phyloP scores from a whole-genome alignment of 371 early-diverging fungal genomes.

The Scutellospora calospora region DNA sequence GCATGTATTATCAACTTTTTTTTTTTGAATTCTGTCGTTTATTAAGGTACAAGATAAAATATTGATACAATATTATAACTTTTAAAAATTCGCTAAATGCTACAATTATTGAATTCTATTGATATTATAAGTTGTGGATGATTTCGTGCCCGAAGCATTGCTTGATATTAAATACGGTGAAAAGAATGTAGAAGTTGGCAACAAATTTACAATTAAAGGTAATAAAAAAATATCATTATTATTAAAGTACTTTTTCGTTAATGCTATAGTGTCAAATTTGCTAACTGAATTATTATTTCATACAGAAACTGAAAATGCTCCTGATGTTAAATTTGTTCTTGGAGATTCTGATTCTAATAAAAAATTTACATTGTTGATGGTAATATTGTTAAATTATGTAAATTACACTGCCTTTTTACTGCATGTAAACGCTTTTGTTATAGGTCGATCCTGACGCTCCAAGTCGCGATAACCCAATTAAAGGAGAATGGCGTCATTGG shows the following conservation, averaged over 20 bases:
- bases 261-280: neutral
- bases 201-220: slow-evolving; percentile 26
- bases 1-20: neutral
- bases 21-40: too few species aligned
- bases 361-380: slow-evolving; percentile 17
- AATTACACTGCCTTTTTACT: neutral
- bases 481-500: slow-evolving; percentile 73
- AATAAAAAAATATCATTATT: neutral
- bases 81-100: neutral
- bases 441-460: slow-evolving; percentile 76
- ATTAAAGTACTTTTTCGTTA: neutral
- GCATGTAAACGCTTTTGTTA: neutral
- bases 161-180: neutral
- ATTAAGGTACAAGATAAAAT: too few species aligned
- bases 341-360: neutral
- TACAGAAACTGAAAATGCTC: neutral
- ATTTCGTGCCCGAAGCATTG: neutral
- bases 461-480: slow-evolving; percentile 58
- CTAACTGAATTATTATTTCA: neutral
- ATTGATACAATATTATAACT: too few species aligned
- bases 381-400: neutral
- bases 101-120: neutral
- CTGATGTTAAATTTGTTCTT: neutral
- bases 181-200: slow-evolving; percentile 19
- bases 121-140: slow-evolving; percentile 25